Conservation (phyloP, 306 rosid species). For the Heteromeles arbutifolia region DNA sequence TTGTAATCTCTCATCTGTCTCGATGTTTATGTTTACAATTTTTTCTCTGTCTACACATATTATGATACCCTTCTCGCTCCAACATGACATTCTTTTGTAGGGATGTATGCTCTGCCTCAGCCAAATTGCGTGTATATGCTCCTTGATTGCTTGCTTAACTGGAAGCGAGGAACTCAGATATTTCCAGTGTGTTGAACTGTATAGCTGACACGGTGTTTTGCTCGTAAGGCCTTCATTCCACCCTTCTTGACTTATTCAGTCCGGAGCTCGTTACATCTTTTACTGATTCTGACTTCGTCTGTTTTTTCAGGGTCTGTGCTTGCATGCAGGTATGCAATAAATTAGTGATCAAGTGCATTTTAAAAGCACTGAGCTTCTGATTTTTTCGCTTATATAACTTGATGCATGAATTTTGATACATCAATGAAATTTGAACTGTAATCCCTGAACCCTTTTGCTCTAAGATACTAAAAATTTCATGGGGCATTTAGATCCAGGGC, state of each 20-base stretch:
- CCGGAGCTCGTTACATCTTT: background rate
- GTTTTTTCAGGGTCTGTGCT: constrained; percentile 57
- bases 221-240: constrained; percentile 45
- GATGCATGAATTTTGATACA: background rate
- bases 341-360: background rate
- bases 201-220: constrained; percentile 55
- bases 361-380: background rate
- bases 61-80: background rate
- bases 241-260: background rate
- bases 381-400: background rate
- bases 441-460: background rate
- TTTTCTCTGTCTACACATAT: background rate
- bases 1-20: constrained; percentile 33
- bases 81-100: constrained; percentile 16
- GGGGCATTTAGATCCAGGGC: too few relatives aligned
- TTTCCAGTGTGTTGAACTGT: constrained; percentile 43
- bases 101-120: constrained; percentile 45
- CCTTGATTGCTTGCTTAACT: constrained; percentile 44
- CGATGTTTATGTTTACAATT: background rate
- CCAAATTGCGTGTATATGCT: constrained; percentile 59
- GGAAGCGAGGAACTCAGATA: constrained; percentile 47
- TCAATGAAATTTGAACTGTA: background rate
- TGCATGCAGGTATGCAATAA: constrained; percentile 61
- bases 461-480: background rate
- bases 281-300: constrained; percentile 1